These are phyloP conservation scores for Colletotrichum horii DNA, from an alignment of 2,329 filamentous ascomycete species.

Conservation along the genomic window DNA sequence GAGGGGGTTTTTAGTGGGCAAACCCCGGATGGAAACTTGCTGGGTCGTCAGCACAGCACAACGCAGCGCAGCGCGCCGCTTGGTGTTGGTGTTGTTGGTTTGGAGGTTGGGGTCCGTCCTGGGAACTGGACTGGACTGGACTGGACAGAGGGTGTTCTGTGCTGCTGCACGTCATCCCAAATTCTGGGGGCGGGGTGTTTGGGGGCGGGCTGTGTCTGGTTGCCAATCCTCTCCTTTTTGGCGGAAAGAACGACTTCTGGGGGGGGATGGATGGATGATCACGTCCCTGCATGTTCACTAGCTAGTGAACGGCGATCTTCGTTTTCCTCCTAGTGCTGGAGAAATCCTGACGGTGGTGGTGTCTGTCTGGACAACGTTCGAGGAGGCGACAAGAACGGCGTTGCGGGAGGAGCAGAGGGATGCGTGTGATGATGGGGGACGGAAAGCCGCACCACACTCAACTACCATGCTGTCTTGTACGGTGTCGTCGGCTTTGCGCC, in stretches of 20 bases:
- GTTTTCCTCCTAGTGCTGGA: background rate
- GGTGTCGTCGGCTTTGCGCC: accelerated
- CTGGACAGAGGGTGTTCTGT: background rate
- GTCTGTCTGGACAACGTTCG: background rate
- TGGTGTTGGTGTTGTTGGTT: background rate
- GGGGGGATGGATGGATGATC: background rate
- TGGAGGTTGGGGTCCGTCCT: background rate
- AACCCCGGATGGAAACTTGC: background rate
- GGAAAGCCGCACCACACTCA: background rate
- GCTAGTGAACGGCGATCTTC: background rate
- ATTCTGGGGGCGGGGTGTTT: background rate
- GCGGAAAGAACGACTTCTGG: background rate
- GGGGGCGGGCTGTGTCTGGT: background rate
- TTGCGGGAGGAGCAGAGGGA: background rate
- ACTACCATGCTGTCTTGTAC: background rate
- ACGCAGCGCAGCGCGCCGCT: background rate
- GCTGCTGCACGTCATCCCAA: background rate
- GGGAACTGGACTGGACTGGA: background rate
- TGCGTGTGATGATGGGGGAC: background rate
- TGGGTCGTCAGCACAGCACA: background rate
- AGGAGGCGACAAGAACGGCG: background rate
- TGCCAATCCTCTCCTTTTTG: background rate
- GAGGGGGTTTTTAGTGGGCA: background rate
- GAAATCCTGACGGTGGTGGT: background rate
- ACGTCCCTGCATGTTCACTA: background rate